A percentile compares a stretch with the other conserved stretches of the same genome.
Evolutionary conservation across 169 alveolate genomes (phyloP).

Genomic region (Theileria equi): DNA sequence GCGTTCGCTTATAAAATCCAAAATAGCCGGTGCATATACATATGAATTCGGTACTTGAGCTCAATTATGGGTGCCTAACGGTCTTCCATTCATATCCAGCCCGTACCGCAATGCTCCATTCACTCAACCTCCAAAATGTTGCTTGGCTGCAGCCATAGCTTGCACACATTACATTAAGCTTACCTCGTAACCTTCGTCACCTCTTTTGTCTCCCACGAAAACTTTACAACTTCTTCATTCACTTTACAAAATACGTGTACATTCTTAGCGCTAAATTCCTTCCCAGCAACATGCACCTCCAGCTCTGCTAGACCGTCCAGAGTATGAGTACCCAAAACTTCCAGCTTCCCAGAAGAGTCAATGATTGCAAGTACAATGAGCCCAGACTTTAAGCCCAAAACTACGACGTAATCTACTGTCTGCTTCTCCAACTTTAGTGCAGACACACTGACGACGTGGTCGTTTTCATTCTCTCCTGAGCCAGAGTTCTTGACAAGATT

Average conservation of each 20-base stretch:
- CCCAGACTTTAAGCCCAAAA: conserved; percentile 26
- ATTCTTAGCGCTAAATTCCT: no score
- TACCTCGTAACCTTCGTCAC: no score
- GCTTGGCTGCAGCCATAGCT: no score
- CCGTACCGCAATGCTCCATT: no score
- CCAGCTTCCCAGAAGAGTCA: conserved; percentile 20
- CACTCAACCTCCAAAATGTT: no score
- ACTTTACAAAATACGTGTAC: conserved; percentile 3
- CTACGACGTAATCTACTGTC: conserved; percentile 7
- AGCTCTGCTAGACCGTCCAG: background rate
- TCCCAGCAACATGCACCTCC: no score
- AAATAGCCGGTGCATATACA: background rate
- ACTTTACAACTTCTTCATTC: background rate
- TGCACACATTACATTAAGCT: no score
- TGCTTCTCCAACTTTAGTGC: conserved; percentile 7
- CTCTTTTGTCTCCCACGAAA: conserved; percentile 20
- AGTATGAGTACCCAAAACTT: conserved; percentile 21
- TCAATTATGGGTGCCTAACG: no score
- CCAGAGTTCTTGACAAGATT: background rate
- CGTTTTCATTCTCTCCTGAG: conserved; percentile 12
- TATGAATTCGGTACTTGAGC: background rate
- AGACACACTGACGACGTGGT: background rate
- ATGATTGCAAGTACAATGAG: conserved; percentile 22
- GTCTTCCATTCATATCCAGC: no score
- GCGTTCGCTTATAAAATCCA: no score